Base-by-base conservation (phyloP, 2,329 filamentous ascomycete species). In the Zymoseptoria pseudotritici region DNA sequence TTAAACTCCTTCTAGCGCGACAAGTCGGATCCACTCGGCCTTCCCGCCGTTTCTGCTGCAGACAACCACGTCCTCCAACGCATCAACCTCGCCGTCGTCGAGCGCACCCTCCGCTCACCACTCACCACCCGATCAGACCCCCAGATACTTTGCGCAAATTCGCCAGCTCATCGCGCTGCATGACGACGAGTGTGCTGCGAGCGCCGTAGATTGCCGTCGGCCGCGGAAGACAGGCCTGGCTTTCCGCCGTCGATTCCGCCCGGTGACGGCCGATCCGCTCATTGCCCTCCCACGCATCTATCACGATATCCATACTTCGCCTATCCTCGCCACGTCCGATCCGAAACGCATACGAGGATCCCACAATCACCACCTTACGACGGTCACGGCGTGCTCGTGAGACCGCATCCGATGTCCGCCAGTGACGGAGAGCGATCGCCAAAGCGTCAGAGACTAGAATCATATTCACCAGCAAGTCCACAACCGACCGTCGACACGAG, bases 401-500 rank as follows among this genome's bases (percentile, higher is more conserved):
- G 26, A 46, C 20, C 46, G 17, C 54, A 58, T 55, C 61, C 65
- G 64, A 72, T 72, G 70, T 71, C 69, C 62, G 59, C 62, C 26
- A 29, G 26, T 53, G 67, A 68, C 64, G 62, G 61, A 60, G 72
- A 71, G 63, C 70, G 69, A 54, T 72, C 70, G 53, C 71, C 71
- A 56, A 73, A 73, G 66, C 71, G 72, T 58, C 71, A 72, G 67
- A 67, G 71, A 59, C 66, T 72, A 65, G 61, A 66, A 26, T 77
- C 76, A 56, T 79, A 77, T 68, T 78, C 76, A 54, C 77, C 78
- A 59, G 75, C 75, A 57, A 65, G 63, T 50, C 63, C 65, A 22
- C 56, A 57, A 56, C 56, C 63, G 74, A 74, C 70, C 71, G 74
- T 71, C 68, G 68, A 75, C 65, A 74, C 74, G 72, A 77, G 77